These are phyloP conservation scores for Myxozyma neglecta DNA, from an alignment of 805 yeast species.

Conservation along the genomic window DNA sequence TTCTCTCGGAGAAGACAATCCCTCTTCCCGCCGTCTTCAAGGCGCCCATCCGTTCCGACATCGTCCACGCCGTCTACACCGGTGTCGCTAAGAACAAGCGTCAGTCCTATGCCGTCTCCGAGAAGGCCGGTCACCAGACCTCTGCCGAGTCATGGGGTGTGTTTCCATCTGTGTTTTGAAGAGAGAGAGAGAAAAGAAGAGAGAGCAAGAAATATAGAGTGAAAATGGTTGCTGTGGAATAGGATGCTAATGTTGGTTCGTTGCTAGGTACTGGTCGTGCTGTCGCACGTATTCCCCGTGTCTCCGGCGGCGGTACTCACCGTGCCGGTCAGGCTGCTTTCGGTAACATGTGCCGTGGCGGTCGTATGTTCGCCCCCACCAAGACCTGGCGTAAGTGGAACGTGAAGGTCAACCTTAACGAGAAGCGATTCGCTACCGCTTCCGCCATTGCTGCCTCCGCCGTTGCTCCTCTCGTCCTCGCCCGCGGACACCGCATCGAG, in stretches of 20 bases:
- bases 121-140: slow-evolving; percentile 99
- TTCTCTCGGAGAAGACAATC: slow-evolving; percentile 76
- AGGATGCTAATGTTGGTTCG: too few relatives aligned
- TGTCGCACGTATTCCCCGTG: slow-evolving; percentile 99
- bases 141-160: slow-evolving; percentile 99
- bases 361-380: slow-evolving; percentile 99
- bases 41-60: slow-evolving; percentile 99
- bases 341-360: slow-evolving; percentile 99
- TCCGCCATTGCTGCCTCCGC: slow-evolving; percentile 99
- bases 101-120: slow-evolving; percentile 99
- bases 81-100: slow-evolving; percentile 99
- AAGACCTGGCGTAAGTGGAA: slow-evolving; percentile 99
- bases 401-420: slow-evolving; percentile 99
- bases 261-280: slow-evolving; percentile 89
- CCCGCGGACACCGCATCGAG: slow-evolving; percentile 99
- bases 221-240: background rate
- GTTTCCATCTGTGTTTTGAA: background rate
- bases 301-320: slow-evolving; percentile 99
- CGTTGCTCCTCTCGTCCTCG: slow-evolving; percentile 95
- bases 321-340: slow-evolving; percentile 99
- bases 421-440: slow-evolving; percentile 99
- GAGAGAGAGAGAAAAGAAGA: background rate
- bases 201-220: background rate
- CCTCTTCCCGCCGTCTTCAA: slow-evolving; percentile 98
- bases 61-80: slow-evolving; percentile 98